Conservation (phyloP, 1,139 yeast genomes). For the Lodderomyces theae region DNA sequence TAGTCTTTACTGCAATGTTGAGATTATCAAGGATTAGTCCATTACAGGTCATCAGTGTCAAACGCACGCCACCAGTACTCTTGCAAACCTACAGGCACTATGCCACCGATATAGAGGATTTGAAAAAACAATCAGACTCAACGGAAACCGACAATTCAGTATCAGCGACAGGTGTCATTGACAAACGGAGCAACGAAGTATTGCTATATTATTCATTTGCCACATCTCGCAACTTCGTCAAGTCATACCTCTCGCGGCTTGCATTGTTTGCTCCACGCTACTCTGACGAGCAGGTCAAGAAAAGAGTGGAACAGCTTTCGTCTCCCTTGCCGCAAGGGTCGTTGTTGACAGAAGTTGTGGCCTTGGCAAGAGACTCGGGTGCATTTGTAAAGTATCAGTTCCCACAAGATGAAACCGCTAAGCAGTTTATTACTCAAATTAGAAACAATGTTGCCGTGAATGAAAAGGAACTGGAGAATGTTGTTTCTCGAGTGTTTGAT, state of each 20-base stretch:
- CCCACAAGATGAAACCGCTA: conserved; percentile 48
- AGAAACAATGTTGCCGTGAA: conserved; percentile 45
- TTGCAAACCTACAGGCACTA: conserved; percentile 14
- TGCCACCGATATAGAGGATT: conserved; percentile 29
- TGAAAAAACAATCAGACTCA: conserved; percentile 33
- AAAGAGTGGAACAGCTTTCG: conserved; percentile 23
- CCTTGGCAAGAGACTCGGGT: conserved; percentile 84
- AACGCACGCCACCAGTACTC: not conserved
- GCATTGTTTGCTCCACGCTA: conserved; percentile 15
- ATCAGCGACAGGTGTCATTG: conserved; percentile 45
- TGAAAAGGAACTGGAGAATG: conserved; percentile 22
- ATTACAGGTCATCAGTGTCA: not conserved
- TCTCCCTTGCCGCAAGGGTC: conserved; percentile 33
- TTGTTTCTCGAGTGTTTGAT: conserved; percentile 19
- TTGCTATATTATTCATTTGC: conserved; percentile 35
- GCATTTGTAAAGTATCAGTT: conserved; percentile 78
- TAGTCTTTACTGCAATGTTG: not conserved
- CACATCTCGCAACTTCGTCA: conserved; percentile 22
- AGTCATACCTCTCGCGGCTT: conserved; percentile 22
- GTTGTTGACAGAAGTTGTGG: conserved; percentile 48
- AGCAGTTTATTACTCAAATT: conserved; percentile 50
- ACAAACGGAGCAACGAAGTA: conserved; percentile 30
- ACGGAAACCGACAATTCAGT: conserved; percentile 37
- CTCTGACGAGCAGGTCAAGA: conserved; percentile 19
- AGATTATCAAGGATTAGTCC: not conserved